Evolutionary conservation across 768 basidiomycete genomes (phyloP), one percentile per base, ranked within the genome.

Genomic region (Boletus rex-veris): DNA sequence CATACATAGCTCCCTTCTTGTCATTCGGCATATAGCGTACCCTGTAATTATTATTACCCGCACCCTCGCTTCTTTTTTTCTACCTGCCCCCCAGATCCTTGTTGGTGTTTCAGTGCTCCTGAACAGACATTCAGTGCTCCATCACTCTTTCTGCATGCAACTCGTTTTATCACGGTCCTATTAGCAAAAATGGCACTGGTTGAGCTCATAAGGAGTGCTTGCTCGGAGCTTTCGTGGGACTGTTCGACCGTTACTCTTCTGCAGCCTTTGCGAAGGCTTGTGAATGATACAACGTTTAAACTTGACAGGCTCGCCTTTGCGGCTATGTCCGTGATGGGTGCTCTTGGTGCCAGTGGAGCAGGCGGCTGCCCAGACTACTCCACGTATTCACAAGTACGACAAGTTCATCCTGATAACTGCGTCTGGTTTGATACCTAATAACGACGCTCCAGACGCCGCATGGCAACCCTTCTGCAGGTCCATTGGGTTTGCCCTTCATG

Each of bases 401-500:
- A 28, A 28, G 28, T 61, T 50, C 33, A 15, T 40, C 10, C 38
- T 33, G 9, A 47, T 19, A 6, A 28, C n/a, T n/a, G 36, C 16
- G 41, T 36, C 30, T 33, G 11, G 8, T 44, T 40, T 21, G n/a
- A 48, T 21, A 4, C 18, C n/a, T 19, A 26, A 50, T 39, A 24
- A 28, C 33, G 16, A 51, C 31, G 15, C 19, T 52, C 37, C 52
- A 87, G 85, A 72, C 54, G 14, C 79, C 84, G 28, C 88, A 88
- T 63, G 85, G 81, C 3, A 75, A 75, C 35, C 73, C 73, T 36
- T 89, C 87, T 3, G 64, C 69, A 7, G 88, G 88, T 12, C 78
- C 81, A 21, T 69, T 90, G 55, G 74, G 72, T 5, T 69, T 90
- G 53, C 88, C 89, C 14, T 86, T 74, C 65, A 90, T 90, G 88